phyloP scores from a whole-genome alignment of 2,329 filamentous ascomycete species.

The Penicillium sp. region DNA sequence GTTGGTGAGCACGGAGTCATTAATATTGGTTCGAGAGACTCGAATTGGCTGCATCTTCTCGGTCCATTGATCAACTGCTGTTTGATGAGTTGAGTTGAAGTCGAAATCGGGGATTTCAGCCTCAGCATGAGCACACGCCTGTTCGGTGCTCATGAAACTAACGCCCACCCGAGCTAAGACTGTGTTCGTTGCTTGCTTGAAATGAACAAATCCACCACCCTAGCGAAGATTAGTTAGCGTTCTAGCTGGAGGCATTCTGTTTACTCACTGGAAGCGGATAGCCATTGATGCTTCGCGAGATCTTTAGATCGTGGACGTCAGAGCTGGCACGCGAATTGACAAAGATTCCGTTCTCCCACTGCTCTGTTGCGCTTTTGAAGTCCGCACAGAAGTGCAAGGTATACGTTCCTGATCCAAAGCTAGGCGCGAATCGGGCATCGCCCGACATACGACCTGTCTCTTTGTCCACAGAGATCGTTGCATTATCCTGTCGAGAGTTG shows the following conservation, averaged over 20 bases:
- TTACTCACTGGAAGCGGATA: slow-evolving; percentile 49
- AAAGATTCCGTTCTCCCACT: slow-evolving; percentile 65
- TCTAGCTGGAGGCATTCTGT: background rate
- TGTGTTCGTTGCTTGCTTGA: slow-evolving; percentile 52
- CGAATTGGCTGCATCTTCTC: slow-evolving; percentile 51
- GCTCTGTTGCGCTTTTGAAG: slow-evolving; percentile 55
- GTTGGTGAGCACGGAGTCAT: slow-evolving; percentile 45
- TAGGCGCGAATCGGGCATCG: slow-evolving; percentile 61
- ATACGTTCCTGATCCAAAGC: slow-evolving; percentile 65
- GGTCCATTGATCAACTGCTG: slow-evolving; percentile 60
- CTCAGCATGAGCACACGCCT: slow-evolving; percentile 69
- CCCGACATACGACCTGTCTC: slow-evolving; percentile 63
- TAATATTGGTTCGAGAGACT: slow-evolving; percentile 34
- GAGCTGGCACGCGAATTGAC: slow-evolving; percentile 61
- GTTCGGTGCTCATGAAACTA: slow-evolving; percentile 66
- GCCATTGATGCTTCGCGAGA: slow-evolving; percentile 58
- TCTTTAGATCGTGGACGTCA: slow-evolving; percentile 55
- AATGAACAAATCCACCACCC: slow-evolving; percentile 66
- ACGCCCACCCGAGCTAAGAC: slow-evolving; percentile 67
- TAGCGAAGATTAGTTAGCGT: slow-evolving; percentile 36
- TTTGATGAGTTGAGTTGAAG: slow-evolving; percentile 55
- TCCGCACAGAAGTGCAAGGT: slow-evolving; percentile 67
- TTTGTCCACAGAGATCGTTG: slow-evolving; percentile 57
- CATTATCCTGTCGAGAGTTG: slow-evolving; percentile 61
- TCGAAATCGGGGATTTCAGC: slow-evolving; percentile 66